Conservation (phyloP, 129 eudicot species). For the Flaveria robusta region DNA sequence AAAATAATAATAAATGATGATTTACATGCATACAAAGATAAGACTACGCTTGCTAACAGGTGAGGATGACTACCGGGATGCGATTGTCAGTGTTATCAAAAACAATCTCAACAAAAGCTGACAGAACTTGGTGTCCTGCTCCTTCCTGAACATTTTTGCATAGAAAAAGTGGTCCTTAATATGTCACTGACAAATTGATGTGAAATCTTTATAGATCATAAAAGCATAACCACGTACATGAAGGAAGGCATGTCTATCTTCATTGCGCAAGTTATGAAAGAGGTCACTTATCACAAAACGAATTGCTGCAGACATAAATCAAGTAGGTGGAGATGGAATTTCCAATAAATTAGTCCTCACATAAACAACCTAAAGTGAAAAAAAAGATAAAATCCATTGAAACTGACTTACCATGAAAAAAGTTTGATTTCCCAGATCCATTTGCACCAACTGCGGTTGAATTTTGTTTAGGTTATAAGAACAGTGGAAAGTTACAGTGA, state of each 20-base stretch:
- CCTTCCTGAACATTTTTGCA: conserved; percentile 70
- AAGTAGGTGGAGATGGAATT: conserved; percentile 2
- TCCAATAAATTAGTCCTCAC: conserved; percentile 20
- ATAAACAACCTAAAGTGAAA: conserved; percentile 2
- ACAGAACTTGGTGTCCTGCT: conserved; percentile 92
- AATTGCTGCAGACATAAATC: conserved; percentile 60
- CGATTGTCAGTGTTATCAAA: conserved; percentile 96
- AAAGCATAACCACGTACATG: conserved; percentile 64
- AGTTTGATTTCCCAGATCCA: conserved; percentile 98
- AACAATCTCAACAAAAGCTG: conserved; percentile 99
- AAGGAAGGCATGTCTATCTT: conserved; percentile 90
- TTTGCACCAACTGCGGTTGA: conserved; percentile 94
- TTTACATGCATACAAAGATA: conserved; percentile 13
- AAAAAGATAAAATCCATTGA: not conserved
- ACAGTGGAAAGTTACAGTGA: not conserved
- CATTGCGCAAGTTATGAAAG: conserved; percentile 88
- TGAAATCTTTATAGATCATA: conserved; percentile 11
- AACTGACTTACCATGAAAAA: conserved; percentile 72
- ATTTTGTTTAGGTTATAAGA: not conserved
- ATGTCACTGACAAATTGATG: conserved; percentile 1
- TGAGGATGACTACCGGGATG: conserved; percentile 67
- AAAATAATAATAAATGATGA: not conserved
- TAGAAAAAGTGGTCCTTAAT: conserved; percentile 2
- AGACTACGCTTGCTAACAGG: not conserved
- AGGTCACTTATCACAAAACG: conserved; percentile 96